Evolutionary conservation across 176 grass and related monocot species (phyloP), one percentile per base, ranked within the genome.

Genomic region (Musa itinerans): DNA sequence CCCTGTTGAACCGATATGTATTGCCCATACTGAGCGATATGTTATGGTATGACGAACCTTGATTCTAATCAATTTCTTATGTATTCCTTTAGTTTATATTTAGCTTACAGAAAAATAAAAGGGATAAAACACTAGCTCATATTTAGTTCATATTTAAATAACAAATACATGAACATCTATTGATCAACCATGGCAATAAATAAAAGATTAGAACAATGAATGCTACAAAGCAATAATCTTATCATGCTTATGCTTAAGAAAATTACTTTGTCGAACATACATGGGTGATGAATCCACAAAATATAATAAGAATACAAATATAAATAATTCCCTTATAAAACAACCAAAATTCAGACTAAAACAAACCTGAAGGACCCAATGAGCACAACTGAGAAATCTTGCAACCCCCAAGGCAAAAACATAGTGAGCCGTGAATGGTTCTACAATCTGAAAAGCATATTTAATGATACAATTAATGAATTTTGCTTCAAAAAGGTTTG

Each of bases 361-460:
- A 23, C 59, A 77, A 53, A 77, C 78, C 68, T 72, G 78, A 25
- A 80, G 67, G n/a, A 63, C 68, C 67, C 78, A 80, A 13, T 80
- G 68, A 52, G 55, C 78, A 57, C 78, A 80, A 69, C 68, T 72
- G 11, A 80, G 70, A 22, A 80, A 80, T 80, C 78, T 71, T 11
- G 78, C 78, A 72, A 80, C 68, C 16, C 78, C 78, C 12, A 80
- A 26, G 17, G 78, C 78, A 29, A 80, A 80, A 25, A 80, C 68
- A 26, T 80, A 80, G 48, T 80, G 68, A 52, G 78, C 68, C 1
- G 78, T 80, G 48, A 80, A 80, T 52, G 78, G 78, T 72, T 80
- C 78, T 26, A 80, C 78, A 52, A 72, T 80, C 78, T 80, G 68
- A 10, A 50, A 53, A 56, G 27, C n/a, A 69, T 49, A 69, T 69